Evolutionary conservation across 179 eudicot species (phyloP).

Genomic region (Silene noctiflora): DNA sequence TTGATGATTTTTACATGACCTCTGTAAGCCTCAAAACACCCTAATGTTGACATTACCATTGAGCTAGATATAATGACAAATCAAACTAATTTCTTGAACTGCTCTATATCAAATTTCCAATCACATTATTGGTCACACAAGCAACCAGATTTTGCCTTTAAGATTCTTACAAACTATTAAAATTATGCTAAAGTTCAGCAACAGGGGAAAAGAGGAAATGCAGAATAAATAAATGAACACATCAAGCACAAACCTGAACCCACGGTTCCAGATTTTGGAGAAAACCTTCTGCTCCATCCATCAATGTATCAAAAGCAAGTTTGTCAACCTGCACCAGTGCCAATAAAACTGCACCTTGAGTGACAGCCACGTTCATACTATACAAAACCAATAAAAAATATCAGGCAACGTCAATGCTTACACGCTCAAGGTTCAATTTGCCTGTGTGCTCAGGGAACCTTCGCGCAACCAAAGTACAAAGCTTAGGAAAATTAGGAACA

Average conservation of each 20-base stretch:
- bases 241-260: conserved; percentile 65
- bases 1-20: background rate
- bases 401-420: conserved; percentile 37
- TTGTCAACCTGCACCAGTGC: conserved; percentile 67
- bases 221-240: background rate
- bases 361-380: background rate
- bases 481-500: conserved; percentile 80
- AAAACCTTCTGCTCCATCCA: conserved; percentile 78
- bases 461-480: conserved; percentile 71
- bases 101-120: background rate
- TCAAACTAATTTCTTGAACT: conserved; percentile 7
- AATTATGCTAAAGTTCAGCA: background rate
- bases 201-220: background rate
- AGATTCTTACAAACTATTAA: background rate
- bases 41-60: background rate
- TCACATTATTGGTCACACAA: conserved; percentile 5
- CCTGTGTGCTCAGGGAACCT: conserved; percentile 97
- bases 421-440: conserved; percentile 88
- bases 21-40: background rate
- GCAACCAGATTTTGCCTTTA: conserved; percentile 1
- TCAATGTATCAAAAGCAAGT: conserved; percentile 76
- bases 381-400: background rate
- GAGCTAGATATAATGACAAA: background rate
- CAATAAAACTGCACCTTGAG: conserved; percentile 1
- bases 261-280: conserved; percentile 94